Evolutionary conservation across 2,329 filamentous ascomycete genomes (phyloP).

Genomic region (Westerdykella sp.): DNA sequence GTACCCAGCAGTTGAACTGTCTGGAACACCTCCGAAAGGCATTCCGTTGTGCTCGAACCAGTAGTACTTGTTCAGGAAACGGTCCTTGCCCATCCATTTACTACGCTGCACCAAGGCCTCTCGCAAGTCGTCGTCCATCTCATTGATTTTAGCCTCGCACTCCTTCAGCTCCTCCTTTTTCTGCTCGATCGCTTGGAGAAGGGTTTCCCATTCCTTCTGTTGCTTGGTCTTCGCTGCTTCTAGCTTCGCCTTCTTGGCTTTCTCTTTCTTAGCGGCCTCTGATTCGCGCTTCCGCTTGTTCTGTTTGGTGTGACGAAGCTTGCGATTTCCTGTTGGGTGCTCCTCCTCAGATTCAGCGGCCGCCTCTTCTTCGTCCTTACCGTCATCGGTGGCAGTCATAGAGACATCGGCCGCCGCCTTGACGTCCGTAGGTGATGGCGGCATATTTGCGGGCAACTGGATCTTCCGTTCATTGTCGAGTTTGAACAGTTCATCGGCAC

Average conservation of each 20-base stretch:
- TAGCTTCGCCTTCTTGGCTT: slow-evolving; percentile 58
- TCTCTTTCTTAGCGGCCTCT: slow-evolving; percentile 53
- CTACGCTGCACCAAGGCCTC: slow-evolving; percentile 92
- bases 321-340: slow-evolving; percentile 55
- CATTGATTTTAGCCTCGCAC: slow-evolving; percentile 77
- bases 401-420: slow-evolving; percentile 52
- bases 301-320: slow-evolving; percentile 53
- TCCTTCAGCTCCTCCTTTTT: slow-evolving; percentile 73
- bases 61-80: slow-evolving; percentile 98
- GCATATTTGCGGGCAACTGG: slow-evolving; percentile 65
- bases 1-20: slow-evolving; percentile 79
- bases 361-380: slow-evolving; percentile 56
- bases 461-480: slow-evolving; percentile 70
- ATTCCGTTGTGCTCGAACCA: slow-evolving; percentile 99
- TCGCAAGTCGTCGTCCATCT: slow-evolving; percentile 84
- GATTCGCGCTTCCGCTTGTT: slow-evolving; percentile 69
- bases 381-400: slow-evolving; percentile 60
- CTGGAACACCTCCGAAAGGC: slow-evolving; percentile 84
- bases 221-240: slow-evolving; percentile 60
- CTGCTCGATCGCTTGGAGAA: slow-evolving; percentile 83
- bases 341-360: slow-evolving; percentile 58
- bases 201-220: slow-evolving; percentile 80
- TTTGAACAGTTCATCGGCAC: slow-evolving; percentile 63
- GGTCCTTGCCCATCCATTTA: slow-evolving; percentile 81
- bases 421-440: slow-evolving; percentile 51